These are phyloP conservation scores for Olyra latifolia DNA, from an alignment of 176 grass and related monocot genomes.

Conservation along the genomic window DNA sequence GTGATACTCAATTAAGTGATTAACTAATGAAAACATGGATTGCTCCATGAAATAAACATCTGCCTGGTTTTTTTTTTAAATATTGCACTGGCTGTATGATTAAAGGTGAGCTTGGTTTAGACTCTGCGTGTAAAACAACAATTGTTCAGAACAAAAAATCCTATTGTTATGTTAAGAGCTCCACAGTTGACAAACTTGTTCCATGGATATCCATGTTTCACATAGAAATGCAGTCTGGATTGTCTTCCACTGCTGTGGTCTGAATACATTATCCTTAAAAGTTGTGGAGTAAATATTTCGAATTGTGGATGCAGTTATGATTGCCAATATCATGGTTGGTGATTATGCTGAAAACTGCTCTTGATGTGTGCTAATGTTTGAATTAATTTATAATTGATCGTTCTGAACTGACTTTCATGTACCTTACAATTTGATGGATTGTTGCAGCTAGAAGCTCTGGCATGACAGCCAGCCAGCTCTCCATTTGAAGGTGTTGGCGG, in stretches of 20 bases:
- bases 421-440: slow-evolving; percentile 2
- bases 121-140: neutral
- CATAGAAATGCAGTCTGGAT: neutral
- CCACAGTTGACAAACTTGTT: neutral
- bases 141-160: neutral
- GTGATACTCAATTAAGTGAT: neutral
- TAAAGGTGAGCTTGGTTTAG: neutral
- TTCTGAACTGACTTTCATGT: neutral
- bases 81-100: neutral
- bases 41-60: neutral
- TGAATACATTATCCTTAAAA: neutral
- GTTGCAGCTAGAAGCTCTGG: slow-evolving; percentile 31
- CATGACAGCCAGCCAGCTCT: slow-evolving; percentile 20
- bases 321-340: neutral
- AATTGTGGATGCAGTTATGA: neutral
- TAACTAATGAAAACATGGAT: too few species aligned
- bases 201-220: neutral
- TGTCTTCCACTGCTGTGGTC: neutral
- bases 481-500: slow-evolving; percentile 12
- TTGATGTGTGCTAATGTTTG: neutral
- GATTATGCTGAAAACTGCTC: neutral
- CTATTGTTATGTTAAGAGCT: neutral
- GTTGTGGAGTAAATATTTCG: neutral
- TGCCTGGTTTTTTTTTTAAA: neutral
- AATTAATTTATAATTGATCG: neutral